These are phyloP conservation scores for Xylaria venustula DNA, from an alignment of 495 filamentous ascomycete genomes.

Conservation along the genomic window DNA sequence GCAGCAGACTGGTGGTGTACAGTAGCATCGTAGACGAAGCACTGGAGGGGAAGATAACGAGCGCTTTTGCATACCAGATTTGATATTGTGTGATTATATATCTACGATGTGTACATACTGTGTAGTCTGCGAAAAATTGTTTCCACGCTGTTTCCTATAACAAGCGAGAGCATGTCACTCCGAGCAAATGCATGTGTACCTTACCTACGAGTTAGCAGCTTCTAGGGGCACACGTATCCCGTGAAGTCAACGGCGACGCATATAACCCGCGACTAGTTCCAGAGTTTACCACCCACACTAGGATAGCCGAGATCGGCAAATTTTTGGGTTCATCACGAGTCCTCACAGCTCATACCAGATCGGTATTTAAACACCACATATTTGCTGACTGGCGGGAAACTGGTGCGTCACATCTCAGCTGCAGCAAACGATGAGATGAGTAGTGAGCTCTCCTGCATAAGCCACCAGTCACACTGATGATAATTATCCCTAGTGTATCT, in stretches of 20 bases:
- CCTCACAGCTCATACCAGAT: too few species aligned
- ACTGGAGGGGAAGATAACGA: too few species aligned
- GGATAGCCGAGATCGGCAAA: constrained; percentile 7
- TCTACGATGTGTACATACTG: too few species aligned
- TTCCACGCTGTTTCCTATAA: not conserved
- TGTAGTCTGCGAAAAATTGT: too few species aligned
- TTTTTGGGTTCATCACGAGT: too few species aligned
- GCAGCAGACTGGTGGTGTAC: too few species aligned
- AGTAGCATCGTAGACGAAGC: too few species aligned
- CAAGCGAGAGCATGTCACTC: not conserved
- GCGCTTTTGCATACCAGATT: too few species aligned
- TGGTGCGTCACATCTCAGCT: not conserved
- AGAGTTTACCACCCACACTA: not conserved
- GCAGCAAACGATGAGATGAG: not conserved
- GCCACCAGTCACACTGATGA: not conserved
- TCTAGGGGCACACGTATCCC: too few species aligned
- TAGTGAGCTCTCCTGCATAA: not conserved
- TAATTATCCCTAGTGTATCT: not conserved
- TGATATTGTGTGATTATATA: too few species aligned
- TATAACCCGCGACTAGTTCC: not conserved
- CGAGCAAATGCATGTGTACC: not conserved
- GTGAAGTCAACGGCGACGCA: not conserved
- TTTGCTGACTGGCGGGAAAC: constrained; percentile 11
- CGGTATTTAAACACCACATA: too few species aligned
- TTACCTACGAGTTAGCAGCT: too few species aligned